Evolutionary conservation across 2,329 filamentous ascomycete species (phyloP), one percentile per base, ranked within the genome.

Genomic region (Arachnomyces sp.): DNA sequence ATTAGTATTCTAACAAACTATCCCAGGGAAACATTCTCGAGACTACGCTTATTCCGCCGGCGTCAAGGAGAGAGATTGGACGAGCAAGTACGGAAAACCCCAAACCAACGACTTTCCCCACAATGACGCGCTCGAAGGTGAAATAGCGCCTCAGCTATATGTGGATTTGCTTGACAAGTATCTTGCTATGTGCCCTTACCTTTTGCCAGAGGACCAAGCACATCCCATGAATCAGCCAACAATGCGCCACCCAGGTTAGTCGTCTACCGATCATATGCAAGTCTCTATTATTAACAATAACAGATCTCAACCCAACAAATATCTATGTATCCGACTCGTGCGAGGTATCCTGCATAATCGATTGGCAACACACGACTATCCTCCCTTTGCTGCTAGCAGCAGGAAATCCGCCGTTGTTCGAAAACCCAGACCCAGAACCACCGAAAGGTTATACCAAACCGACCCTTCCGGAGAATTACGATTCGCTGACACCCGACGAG

Each of bases 351-450:
- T 52, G 34, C 16, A 48, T 55, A 7, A 51, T 54, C 32, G 51
- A 52, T 34, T 56, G 52, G 55, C 54, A 57, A 31, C 49, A 57
- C 39, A 49, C 51, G 6, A 36, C 36, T 5, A 33, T 53, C 25
- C 39, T 38, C 2, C 50, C 52, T 6, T 32, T 47, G 11, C 25
- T 50, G 4, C 45, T 55, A 8, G 44, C 40, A 13, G 48, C 50
- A 12, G 51, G 51, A 0, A 42, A 51, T 28, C 51, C 50, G 1
- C 43, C 34, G 5, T 8, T 46, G 30, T 52, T 56, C 39, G 44
- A 56, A 28, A 56, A 53, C 18, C 52, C 51, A 11, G 51, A 56
- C 20, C 28, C 44, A 4, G 34, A 46, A 12, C 43, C 40, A 5
- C 46, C 49, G 36, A 28, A 38, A 7, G 38, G 25, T 3, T 36